Conservation (phyloP, 305 asterid species). For the Plantago rigida region DNA sequence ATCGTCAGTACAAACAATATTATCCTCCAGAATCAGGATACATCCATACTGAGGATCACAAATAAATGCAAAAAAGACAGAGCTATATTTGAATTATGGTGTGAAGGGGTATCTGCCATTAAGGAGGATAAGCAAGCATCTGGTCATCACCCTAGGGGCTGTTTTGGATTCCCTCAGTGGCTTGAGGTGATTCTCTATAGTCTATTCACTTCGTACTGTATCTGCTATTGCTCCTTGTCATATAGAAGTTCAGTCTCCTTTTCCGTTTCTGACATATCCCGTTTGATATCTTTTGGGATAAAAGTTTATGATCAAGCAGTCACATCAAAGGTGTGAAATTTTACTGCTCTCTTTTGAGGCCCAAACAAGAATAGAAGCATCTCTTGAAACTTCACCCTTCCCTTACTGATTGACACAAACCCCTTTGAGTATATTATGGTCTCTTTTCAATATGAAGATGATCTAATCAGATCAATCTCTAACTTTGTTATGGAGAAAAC, state of each 20-base stretch:
- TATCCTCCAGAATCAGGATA: constrained; percentile 71
- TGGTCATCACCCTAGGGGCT: constrained; percentile 65
- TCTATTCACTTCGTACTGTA: not conserved
- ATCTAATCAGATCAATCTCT: too few species aligned
- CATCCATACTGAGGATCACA: constrained; percentile 70
- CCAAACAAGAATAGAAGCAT: not conserved
- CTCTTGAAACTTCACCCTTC: not conserved
- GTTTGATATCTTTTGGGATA: not conserved
- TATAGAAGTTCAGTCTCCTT: not conserved
- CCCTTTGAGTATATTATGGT: not conserved
- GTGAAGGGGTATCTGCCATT: constrained; percentile 67
- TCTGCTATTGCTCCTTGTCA: not conserved
- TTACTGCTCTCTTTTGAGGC: not conserved
- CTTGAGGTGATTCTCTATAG: constrained; percentile 55
- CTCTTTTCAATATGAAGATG: too few species aligned
- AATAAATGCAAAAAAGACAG: constrained; percentile 55
- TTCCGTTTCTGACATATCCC: not conserved
- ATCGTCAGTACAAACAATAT: constrained; percentile 78
- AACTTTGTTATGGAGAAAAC: too few species aligned
- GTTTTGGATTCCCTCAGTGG: constrained; percentile 91
- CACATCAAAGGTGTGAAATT: not conserved
- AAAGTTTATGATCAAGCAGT: not conserved
- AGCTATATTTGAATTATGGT: constrained; percentile 55
- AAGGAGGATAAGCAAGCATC: constrained; percentile 56
- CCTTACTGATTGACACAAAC: not conserved